A percentile compares a stretch with the other conserved stretches of the same genome.
Conservation (phyloP, 2,329 filamentous ascomycete genomes). For the Fusarium pseudonygamai region DNA sequence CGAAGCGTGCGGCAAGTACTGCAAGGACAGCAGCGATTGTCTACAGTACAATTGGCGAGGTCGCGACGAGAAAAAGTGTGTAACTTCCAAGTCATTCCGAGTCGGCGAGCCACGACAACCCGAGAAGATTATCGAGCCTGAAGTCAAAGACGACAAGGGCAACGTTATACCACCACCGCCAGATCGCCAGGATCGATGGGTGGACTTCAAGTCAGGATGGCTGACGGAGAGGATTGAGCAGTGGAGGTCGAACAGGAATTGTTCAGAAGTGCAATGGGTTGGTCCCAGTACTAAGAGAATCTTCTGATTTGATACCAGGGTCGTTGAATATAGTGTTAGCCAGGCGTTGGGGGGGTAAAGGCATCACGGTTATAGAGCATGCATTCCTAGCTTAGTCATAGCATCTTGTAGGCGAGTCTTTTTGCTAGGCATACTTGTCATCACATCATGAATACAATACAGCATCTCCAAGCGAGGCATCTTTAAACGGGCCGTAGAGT, state of each 20-base stretch:
- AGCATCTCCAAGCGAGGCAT: not conserved
- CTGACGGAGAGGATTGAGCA: constrained; percentile 38
- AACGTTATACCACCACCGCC: constrained; percentile 32
- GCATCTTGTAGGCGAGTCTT: not conserved
- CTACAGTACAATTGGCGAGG: constrained; percentile 47
- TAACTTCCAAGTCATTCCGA: constrained; percentile 43
- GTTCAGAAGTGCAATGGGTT: constrained; percentile 46
- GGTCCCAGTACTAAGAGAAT: constrained; percentile 46
- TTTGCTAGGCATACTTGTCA: not conserved
- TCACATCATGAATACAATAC: not conserved
- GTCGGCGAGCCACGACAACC: constrained; percentile 38
- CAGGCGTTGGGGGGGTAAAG: constrained; percentile 33
- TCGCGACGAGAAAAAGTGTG: constrained; percentile 43
- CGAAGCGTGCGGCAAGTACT: constrained; percentile 43
- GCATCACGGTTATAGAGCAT: constrained; percentile 26
- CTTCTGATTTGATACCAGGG: constrained; percentile 32
- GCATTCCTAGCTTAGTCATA: not conserved
- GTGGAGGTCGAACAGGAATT: constrained; percentile 41
- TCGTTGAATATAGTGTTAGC: constrained; percentile 16
- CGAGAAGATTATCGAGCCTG: constrained; percentile 41
- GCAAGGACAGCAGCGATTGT: constrained; percentile 39
- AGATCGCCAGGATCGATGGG: constrained; percentile 36
- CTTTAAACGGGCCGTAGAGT: not conserved
- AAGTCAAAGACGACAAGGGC: constrained; percentile 39
- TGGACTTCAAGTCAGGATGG: constrained; percentile 47